Evolutionary conservation across 1,284 basidiomycete species (phyloP).

Genomic region (Omphalotus olearius): DNA sequence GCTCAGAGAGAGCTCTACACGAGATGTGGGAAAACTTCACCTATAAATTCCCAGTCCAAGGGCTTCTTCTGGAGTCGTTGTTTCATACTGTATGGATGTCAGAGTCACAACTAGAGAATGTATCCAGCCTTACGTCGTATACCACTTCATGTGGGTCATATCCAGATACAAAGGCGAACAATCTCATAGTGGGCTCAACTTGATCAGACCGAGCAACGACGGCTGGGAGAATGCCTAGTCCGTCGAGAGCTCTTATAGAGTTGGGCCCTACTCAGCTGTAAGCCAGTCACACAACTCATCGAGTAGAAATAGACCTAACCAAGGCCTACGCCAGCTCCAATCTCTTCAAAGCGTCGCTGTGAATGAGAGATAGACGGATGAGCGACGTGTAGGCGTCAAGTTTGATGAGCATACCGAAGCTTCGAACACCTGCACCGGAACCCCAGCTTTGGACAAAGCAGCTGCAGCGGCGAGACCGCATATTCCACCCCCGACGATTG

Average conservation of each 20-base stretch:
- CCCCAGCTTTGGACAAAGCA: slow-evolving; percentile 37
- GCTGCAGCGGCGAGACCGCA: slow-evolving; percentile 45
- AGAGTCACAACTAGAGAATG: background rate
- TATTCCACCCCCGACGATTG: slow-evolving; percentile 52
- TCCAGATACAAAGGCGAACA: slow-evolving; percentile 41
- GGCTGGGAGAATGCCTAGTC: slow-evolving; percentile 38
- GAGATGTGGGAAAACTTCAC: slow-evolving; percentile 18
- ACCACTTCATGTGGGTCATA: slow-evolving; percentile 37
- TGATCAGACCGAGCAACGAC: slow-evolving; percentile 34
- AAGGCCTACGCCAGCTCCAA: slow-evolving; percentile 51
- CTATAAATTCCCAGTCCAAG: slow-evolving; percentile 39
- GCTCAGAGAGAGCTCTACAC: background rate
- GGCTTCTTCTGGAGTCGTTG: slow-evolving; percentile 25
- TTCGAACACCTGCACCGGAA: slow-evolving; percentile 47
- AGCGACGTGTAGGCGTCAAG: background rate
- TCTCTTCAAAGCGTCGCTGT: slow-evolving; percentile 17
- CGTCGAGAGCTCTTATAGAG: slow-evolving; percentile 40
- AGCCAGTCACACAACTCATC: background rate
- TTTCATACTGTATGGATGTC: slow-evolving; percentile 29
- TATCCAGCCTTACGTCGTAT: slow-evolving; percentile 35
- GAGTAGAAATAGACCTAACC: slow-evolving; percentile 27
- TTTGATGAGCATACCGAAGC: slow-evolving; percentile 31
- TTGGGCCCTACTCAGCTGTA: slow-evolving; percentile 39
- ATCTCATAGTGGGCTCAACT: slow-evolving; percentile 24
- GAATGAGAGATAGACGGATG: background rate